A percentile compares a stretch with the other conserved stretches of the same genome.
Conservation (phyloP, 2,329 filamentous ascomycete species). For the Fusarium setosum region DNA sequence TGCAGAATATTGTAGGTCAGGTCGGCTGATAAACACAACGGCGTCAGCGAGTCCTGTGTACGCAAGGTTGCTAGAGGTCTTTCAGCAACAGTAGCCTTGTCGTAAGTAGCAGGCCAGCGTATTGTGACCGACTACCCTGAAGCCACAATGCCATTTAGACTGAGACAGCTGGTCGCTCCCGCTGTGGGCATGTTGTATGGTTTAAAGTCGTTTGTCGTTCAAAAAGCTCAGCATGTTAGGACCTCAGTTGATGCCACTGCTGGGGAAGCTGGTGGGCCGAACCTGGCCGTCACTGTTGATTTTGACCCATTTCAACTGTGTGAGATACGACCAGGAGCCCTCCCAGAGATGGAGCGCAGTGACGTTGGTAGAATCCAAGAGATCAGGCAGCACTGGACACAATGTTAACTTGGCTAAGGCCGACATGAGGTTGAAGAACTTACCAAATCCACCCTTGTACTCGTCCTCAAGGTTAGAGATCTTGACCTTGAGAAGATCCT, state of each 20-base stretch:
- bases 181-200: no score
- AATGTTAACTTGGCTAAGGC: constrained; percentile 26
- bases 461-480: constrained; percentile 80
- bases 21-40: no score
- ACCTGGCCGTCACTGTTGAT: constrained; percentile 73
- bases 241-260: constrained; percentile 48
- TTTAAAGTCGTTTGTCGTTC: no score
- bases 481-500: constrained; percentile 80
- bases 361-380: constrained; percentile 74
- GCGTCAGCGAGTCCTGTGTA: no score
- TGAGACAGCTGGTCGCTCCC: no score
- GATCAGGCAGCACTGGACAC: constrained; percentile 74
- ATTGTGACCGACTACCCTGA: no score
- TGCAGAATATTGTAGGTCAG: no score
- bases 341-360: constrained; percentile 79
- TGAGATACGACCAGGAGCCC: constrained; percentile 84
- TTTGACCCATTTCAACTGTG: constrained; percentile 80
- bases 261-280: constrained; percentile 82
- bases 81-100: no score
- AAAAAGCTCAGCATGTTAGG: neutral
- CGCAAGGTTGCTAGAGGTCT: no score
- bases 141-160: no score
- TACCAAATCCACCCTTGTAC: constrained; percentile 84
- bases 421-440: constrained; percentile 43
- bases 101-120: no score